phyloP scores from a whole-genome alignment of 2,329 filamentous ascomycete genomes.

The Cladophialophora chaetospira region DNA sequence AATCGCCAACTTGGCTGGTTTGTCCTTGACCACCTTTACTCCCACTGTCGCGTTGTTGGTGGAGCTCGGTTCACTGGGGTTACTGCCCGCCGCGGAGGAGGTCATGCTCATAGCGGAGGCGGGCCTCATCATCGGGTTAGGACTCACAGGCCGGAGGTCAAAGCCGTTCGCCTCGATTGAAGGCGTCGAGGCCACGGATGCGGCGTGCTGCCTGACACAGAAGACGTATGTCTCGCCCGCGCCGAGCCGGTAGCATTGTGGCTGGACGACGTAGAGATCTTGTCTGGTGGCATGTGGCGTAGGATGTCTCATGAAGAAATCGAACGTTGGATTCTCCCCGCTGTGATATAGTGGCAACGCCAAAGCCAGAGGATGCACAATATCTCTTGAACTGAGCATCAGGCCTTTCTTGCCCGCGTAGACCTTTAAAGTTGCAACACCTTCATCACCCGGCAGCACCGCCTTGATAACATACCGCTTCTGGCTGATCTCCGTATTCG shows the following conservation, averaged over 20 bases:
- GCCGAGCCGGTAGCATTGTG: conserved; percentile 84
- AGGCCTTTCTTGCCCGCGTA: conserved; percentile 93
- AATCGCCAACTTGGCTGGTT: conserved; percentile 93
- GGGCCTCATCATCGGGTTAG: conserved; percentile 52
- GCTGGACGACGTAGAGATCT: conserved; percentile 94
- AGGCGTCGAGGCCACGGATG: conserved; percentile 39
- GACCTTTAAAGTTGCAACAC: conserved; percentile 81
- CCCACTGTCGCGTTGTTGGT: conserved; percentile 55
- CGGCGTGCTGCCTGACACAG: conserved; percentile 87
- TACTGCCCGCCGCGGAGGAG: conserved; percentile 55
- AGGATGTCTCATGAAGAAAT: conserved; percentile 89
- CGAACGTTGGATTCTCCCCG: conserved; percentile 90
- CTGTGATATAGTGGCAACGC: conserved; percentile 87
- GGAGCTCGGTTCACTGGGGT: conserved; percentile 43
- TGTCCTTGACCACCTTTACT: conserved; percentile 61
- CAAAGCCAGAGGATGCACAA: conserved; percentile 87
- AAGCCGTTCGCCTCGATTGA: conserved; percentile 28
- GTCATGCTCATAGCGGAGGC: conserved; percentile 63
- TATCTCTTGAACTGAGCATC: conserved; percentile 97
- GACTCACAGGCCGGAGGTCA: conserved; percentile 30
- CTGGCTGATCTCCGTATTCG: conserved; percentile 41
- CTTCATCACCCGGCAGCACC: conserved; percentile 86
- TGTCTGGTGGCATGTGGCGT: conserved; percentile 97
- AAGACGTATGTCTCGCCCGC: conserved; percentile 99
- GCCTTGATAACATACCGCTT: conserved; percentile 96